Conservation (phyloP, 371 early-diverging fungal species). For the Massospora cicadina region DNA sequence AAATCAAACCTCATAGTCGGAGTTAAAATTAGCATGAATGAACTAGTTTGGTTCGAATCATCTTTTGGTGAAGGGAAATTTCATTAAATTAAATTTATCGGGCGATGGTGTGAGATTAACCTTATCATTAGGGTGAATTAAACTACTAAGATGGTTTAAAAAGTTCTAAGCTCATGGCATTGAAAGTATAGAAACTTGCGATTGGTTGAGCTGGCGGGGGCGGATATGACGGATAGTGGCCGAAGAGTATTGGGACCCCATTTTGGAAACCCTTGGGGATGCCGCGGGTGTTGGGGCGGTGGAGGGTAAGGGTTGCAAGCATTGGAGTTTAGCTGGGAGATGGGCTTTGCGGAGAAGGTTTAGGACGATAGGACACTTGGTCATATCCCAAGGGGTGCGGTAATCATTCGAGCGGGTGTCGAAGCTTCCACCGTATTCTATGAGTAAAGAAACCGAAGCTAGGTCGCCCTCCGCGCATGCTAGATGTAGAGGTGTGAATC, state of each 20-base stretch:
- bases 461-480: constrained; percentile 38
- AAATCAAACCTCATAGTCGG: too few species aligned
- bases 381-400: not conserved
- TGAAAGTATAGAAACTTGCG: too few species aligned
- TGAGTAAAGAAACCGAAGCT: constrained; percentile 23
- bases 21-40: too few species aligned
- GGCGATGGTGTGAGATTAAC: too few species aligned
- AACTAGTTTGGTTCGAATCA: too few species aligned
- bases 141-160: too few species aligned
- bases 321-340: not conserved
- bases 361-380: not conserved
- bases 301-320: not conserved
- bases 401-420: not conserved
- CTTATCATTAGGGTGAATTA: too few species aligned
- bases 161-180: too few species aligned
- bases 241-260: not conserved
- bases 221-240: not conserved
- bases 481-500: constrained; percentile 46
- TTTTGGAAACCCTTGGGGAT: not conserved
- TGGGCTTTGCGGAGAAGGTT: not conserved
- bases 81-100: too few species aligned
- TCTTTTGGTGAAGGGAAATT: too few species aligned
- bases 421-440: not conserved
- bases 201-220: too few species aligned
- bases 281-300: not conserved